Evolutionary conservation across 148 eudicot species (phyloP).

Genomic region (Tetragonia tetragonoides): DNA sequence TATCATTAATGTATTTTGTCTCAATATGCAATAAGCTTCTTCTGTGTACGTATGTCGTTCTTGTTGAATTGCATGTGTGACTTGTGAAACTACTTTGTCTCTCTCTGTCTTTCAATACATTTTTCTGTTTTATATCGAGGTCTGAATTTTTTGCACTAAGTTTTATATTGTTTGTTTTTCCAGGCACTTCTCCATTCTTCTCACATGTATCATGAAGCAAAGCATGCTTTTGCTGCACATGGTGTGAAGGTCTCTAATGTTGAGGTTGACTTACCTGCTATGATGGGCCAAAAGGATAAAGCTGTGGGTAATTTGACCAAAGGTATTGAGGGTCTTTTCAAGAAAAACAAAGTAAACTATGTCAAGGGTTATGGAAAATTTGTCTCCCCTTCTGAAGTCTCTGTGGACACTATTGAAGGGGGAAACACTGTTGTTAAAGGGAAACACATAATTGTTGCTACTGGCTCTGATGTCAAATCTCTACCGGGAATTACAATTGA

Average conservation of each 20-base stretch:
- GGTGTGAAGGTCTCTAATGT: constrained; percentile 69
- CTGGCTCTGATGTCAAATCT: constrained; percentile 91
- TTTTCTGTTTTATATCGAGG: not conserved
- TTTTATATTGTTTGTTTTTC: constrained; percentile 4
- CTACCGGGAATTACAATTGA: constrained; percentile 86
- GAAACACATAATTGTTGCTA: constrained; percentile 78
- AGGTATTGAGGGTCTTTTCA: constrained; percentile 89
- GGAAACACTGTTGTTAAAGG: constrained; percentile 76
- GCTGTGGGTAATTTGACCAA: constrained; percentile 64
- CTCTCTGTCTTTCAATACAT: not conserved
- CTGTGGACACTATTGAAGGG: constrained; percentile 75
- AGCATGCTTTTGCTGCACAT: constrained; percentile 70
- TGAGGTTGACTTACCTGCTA: constrained; percentile 82
- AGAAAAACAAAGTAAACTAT: constrained; percentile 93
- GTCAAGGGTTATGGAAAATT: constrained; percentile 89
- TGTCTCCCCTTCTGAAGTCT: constrained; percentile 74
- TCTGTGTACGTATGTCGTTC: not conserved
- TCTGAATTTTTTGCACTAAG: not conserved
- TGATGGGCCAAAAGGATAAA: constrained; percentile 91
- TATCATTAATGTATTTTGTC: not conserved
- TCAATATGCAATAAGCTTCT: not conserved
- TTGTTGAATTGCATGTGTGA: not conserved
- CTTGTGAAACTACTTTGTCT: not conserved
- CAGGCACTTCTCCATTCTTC: constrained; percentile 95
- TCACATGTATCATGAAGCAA: constrained; percentile 95